Conservation (phyloP, 208 protist species). For the Angomonas ambiguus region DNA sequence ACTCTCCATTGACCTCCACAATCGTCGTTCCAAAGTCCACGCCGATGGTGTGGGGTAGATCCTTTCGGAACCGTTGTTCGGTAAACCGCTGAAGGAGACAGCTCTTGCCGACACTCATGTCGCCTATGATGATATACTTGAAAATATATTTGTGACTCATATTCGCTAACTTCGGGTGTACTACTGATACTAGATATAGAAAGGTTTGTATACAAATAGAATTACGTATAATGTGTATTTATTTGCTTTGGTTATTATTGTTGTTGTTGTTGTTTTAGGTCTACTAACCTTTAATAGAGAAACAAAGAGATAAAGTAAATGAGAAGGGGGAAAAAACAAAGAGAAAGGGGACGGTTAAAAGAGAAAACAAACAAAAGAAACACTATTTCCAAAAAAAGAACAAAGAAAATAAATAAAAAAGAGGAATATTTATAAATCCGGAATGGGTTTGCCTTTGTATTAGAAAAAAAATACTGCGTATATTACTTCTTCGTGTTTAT, state of each 20-base stretch:
- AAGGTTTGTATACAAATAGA: neutral
- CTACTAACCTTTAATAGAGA: too few relatives aligned
- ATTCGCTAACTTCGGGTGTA: too few relatives aligned
- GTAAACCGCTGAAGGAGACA: constrained; percentile 98
- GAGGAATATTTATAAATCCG: too few relatives aligned
- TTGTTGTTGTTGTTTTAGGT: too few relatives aligned
- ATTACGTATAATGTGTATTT: too few relatives aligned
- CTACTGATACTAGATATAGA: neutral
- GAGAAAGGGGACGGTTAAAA: too few relatives aligned
- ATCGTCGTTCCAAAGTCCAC: constrained; percentile 98
- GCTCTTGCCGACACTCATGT: constrained; percentile 97
- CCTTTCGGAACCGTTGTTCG: constrained; percentile 94
- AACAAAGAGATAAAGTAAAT: too few relatives aligned
- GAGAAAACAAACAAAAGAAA: constrained; percentile 1
- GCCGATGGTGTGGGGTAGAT: constrained; percentile 97
- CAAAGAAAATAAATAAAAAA: neutral
- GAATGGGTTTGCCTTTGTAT: too few relatives aligned
- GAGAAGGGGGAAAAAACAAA: too few relatives aligned
- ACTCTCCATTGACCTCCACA: constrained; percentile 92
- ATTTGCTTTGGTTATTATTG: neutral
- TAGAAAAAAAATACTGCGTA: neutral
- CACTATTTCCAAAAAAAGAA: neutral
- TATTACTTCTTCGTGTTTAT: neutral
- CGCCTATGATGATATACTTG: constrained; percentile 98
- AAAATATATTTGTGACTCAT: constrained; percentile 94